These are phyloP conservation scores for Yamadazyma siamensis DNA, from an alignment of 1,139 yeast species.

Conservation along the genomic window DNA sequence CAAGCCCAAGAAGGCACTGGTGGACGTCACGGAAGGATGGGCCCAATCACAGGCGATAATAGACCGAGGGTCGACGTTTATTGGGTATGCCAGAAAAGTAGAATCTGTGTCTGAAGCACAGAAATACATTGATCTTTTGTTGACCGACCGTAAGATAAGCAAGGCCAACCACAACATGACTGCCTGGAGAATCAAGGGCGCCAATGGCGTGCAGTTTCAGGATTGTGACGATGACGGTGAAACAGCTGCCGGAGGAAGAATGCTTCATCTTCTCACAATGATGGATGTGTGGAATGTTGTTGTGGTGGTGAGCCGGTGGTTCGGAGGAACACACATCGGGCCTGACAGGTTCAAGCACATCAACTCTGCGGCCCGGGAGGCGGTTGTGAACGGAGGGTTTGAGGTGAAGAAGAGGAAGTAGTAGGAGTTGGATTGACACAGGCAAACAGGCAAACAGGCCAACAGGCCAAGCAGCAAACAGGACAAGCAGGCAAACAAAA, in stretches of 20 bases:
- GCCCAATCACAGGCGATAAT: conserved; percentile 65
- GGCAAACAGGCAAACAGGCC: too few species aligned
- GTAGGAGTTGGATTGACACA: conserved; percentile 16
- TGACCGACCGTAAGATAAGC: conserved; percentile 62
- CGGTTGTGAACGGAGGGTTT: conserved; percentile 63
- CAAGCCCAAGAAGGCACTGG: too few species aligned
- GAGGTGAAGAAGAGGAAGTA: conserved; percentile 21
- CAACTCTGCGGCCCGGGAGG: conserved; percentile 84
- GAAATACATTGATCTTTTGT: conserved; percentile 46
- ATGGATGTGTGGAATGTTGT: conserved; percentile 86
- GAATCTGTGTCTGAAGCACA: conserved; percentile 64
- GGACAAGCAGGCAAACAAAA: too few species aligned
- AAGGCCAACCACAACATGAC: conserved; percentile 78
- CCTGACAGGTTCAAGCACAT: conserved; percentile 95
- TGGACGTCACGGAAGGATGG: conserved; percentile 58
- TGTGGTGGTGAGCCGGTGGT: conserved; percentile 91
- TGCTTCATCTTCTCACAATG: conserved; percentile 72
- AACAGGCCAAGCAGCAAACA: too few species aligned
- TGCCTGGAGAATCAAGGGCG: conserved; percentile 72
- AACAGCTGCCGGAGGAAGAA: conserved; percentile 89
- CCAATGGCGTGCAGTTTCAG: conserved; percentile 55
- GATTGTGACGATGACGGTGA: conserved; percentile 98
- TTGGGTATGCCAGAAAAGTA: conserved; percentile 69
- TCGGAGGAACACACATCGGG: conserved; percentile 87
- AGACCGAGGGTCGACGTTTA: conserved; percentile 84